A percentile compares a stretch with the other conserved stretches of the same genome.
phyloP scores from a whole-genome alignment of 2,329 filamentous ascomycete species.

The Orbilia brochopaga region DNA sequence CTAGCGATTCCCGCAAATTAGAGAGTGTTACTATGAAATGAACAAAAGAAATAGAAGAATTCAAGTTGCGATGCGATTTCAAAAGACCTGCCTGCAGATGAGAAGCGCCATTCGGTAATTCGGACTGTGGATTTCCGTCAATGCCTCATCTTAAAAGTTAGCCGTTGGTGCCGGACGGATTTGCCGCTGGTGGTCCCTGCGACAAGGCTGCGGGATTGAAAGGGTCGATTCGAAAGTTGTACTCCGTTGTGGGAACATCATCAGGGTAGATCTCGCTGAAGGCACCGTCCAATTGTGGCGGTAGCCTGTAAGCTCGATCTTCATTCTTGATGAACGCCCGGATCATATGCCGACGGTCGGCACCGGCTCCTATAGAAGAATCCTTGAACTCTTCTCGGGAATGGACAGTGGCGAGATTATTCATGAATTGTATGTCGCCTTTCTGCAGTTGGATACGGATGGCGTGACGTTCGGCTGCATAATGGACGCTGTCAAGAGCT shows the following conservation, averaged over 20 bases:
- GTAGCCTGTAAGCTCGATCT: conserved; percentile 60
- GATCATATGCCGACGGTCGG: conserved; percentile 59
- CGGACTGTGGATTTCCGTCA: too few species aligned
- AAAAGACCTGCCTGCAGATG: background rate
- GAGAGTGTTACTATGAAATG: background rate
- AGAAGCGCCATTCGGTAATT: background rate
- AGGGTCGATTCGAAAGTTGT: conserved; percentile 66
- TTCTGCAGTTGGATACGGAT: conserved; percentile 58
- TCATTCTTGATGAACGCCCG: conserved; percentile 61
- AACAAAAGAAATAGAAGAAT: background rate
- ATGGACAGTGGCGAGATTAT: conserved; percentile 62
- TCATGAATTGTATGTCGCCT: conserved; percentile 61
- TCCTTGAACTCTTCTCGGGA: conserved; percentile 60
- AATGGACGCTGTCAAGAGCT: conserved; percentile 61
- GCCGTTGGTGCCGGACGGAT: conserved; percentile 45
- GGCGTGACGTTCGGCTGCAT: conserved; percentile 58
- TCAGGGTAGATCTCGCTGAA: conserved; percentile 66
- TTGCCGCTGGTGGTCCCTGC: conserved; percentile 35
- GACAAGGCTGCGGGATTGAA: conserved; percentile 43
- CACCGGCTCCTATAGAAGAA: conserved; percentile 34
- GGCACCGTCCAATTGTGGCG: conserved; percentile 57
- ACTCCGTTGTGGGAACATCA: conserved; percentile 61
- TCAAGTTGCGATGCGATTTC: background rate
- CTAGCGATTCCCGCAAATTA: background rate
- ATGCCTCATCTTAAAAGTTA: conserved; percentile 3